Evolutionary conservation across 495 filamentous ascomycete species (phyloP).

Genomic region (Lophiotrema nucula): DNA sequence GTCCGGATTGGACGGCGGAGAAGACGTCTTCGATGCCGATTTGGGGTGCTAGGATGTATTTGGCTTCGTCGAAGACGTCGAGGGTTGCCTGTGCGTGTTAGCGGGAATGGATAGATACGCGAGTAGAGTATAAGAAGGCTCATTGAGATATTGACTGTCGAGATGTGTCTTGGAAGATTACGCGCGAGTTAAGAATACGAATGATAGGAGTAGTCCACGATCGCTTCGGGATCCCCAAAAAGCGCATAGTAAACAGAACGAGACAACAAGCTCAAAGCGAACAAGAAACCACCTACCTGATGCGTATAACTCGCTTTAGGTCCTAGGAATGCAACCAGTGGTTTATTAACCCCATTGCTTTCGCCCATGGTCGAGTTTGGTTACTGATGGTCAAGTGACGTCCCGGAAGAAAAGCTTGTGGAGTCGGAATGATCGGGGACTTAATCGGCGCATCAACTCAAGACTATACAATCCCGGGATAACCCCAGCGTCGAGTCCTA

Average conservation of each 20-base stretch:
- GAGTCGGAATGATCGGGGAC: neutral
- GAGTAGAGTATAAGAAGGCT: no score
- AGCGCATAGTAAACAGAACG: no score
- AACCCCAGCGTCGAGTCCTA: no score
- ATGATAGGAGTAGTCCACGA: no score
- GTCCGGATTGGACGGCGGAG: conserved; percentile 64
- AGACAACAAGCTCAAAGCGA: no score
- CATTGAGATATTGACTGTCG: no score
- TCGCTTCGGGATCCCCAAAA: no score
- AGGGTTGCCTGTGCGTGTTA: conserved; percentile 36
- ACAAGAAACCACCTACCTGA: conserved; percentile 76
- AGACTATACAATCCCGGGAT: no score
- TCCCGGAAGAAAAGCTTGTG: neutral
- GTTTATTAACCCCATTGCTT: neutral
- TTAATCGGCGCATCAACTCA: neutral
- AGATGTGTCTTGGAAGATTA: neutral
- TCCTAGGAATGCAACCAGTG: conserved; percentile 52
- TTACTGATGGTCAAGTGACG: neutral
- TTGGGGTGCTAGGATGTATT: conserved; percentile 31
- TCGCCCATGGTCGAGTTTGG: neutral
- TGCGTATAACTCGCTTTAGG: conserved; percentile 85
- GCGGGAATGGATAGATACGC: no score
- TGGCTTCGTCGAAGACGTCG: conserved; percentile 28
- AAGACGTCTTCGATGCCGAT: conserved; percentile 67
- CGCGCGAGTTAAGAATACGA: neutral